These are phyloP conservation scores for Pulveroboletus sp. DNA, from an alignment of 768 basidiomycete species.

Conservation along the genomic window DNA sequence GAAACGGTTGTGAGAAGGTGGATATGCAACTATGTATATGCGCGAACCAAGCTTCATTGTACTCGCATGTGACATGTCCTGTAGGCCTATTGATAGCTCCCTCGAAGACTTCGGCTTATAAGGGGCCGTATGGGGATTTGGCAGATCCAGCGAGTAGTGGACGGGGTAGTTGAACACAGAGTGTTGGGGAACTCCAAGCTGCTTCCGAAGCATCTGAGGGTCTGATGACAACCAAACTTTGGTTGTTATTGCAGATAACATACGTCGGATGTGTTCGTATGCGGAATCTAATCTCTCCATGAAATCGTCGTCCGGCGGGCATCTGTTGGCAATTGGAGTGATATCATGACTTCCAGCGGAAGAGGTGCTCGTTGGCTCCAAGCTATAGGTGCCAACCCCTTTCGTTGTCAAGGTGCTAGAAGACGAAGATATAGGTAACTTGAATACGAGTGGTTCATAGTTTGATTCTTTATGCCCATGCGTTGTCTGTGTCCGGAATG, in stretches of 20 bases:
- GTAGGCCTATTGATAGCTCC: neutral
- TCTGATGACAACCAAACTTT: conserved; percentile 19
- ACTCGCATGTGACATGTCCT: neutral
- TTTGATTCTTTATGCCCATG: neutral
- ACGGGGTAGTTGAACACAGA: conserved; percentile 24
- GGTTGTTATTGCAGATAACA: conserved; percentile 16
- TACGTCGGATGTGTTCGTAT: conserved; percentile 22
- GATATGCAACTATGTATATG: conserved; percentile 3
- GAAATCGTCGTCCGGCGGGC: conserved; percentile 17
- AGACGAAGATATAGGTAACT: neutral
- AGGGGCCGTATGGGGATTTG: conserved; percentile 21
- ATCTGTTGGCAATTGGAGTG: neutral
- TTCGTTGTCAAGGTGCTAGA: neutral
- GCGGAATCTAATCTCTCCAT: conserved; percentile 19
- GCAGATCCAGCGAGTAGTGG: conserved; percentile 16
- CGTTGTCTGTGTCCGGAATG: neutral
- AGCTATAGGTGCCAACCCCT: too few relatives aligned
- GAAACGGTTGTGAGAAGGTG: neutral
- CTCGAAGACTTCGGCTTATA: neutral
- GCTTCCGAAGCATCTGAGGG: conserved; percentile 25
- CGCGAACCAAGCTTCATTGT: conserved; percentile 1
- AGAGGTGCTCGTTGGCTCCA: neutral
- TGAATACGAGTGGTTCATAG: neutral
- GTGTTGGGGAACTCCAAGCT: conserved; percentile 30
- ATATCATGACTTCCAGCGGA: neutral